Evolutionary conservation across 148 eudicot genomes (phyloP).

Genomic region (Diospyros kaki): DNA sequence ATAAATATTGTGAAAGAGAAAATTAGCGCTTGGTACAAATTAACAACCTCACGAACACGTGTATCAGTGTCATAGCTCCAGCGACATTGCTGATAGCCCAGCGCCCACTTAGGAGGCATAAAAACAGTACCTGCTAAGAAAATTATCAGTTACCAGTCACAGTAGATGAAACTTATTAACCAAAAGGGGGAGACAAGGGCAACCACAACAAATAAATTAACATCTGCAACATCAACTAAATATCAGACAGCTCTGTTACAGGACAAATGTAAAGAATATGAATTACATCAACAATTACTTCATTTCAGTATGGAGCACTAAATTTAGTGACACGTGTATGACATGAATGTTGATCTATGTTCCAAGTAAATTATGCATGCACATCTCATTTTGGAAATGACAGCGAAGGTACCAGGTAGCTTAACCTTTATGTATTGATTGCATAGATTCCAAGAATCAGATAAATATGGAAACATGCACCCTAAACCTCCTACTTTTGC

Average conservation of each 20-base stretch:
- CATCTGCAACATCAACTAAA: background rate
- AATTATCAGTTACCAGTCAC: background rate
- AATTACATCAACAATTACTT: background rate
- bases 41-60: slow-evolving; percentile 84
- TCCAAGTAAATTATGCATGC: background rate
- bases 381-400: background rate
- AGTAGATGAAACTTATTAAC: background rate
- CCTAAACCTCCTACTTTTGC: too few species aligned
- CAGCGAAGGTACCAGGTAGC: too few species aligned
- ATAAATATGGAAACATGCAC: too few species aligned
- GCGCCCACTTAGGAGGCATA: slow-evolving; percentile 99
- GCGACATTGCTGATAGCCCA: slow-evolving; percentile 96
- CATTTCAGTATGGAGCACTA: background rate
- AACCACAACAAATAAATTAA: background rate
- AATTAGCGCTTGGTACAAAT: background rate
- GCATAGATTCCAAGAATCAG: too few species aligned
- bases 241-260: background rate
- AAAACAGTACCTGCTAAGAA: slow-evolving; percentile 65
- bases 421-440: too few species aligned
- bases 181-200: background rate
- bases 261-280: background rate
- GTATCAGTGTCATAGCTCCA: slow-evolving; percentile 90
- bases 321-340: background rate
- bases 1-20: background rate
- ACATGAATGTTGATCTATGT: background rate